Evolutionary conservation across 352 stramenopile species (phyloP).

Genomic region (Phytophthora constricta): DNA sequence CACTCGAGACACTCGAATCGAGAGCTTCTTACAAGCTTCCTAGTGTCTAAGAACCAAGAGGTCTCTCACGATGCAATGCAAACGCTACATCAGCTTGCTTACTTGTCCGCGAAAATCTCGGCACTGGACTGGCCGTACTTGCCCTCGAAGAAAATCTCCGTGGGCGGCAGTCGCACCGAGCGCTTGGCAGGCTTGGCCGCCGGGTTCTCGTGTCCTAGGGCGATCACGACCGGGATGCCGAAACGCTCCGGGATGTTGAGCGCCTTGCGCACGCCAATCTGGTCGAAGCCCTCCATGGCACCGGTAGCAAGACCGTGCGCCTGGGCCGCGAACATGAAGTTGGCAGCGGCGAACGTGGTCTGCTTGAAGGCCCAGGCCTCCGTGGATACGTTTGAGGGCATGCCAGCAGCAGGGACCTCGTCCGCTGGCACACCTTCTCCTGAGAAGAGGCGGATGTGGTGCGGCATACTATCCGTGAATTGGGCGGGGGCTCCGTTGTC

Average conservation of each 20-base stretch:
- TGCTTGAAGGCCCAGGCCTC: conserved; percentile 83
- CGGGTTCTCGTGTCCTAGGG: conserved; percentile 54
- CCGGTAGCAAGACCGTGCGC: conserved; percentile 65
- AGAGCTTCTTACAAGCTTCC: too few species aligned
- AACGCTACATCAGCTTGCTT: conserved; percentile 30
- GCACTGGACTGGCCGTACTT: conserved; percentile 64
- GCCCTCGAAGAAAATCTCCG: conserved; percentile 77
- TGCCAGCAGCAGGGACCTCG: conserved; percentile 51
- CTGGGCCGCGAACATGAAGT: conserved; percentile 70
- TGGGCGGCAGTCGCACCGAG: conserved; percentile 55
- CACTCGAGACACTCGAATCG: too few species aligned
- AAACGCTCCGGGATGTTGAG: conserved; percentile 79
- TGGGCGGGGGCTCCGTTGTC: conserved; percentile 49
- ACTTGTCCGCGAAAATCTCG: conserved; percentile 46
- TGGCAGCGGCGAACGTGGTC: conserved; percentile 62
- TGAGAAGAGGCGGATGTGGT: conserved; percentile 57
- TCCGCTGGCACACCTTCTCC: conserved; percentile 58
- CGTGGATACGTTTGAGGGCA: conserved; percentile 53
- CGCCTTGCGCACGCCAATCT: conserved; percentile 47
- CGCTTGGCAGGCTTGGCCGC: conserved; percentile 12
- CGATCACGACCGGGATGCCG: conserved; percentile 66
- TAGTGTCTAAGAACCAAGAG: too few species aligned
- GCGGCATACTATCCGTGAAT: conserved; percentile 50
- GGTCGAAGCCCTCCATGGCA: conserved; percentile 74
- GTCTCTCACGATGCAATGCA: too few species aligned